Percentiles rank a stretch among this genome's conserved stretches.
Evolutionary conservation across 345 rosid genomes (phyloP).

Genomic region (Geranium brycei): DNA sequence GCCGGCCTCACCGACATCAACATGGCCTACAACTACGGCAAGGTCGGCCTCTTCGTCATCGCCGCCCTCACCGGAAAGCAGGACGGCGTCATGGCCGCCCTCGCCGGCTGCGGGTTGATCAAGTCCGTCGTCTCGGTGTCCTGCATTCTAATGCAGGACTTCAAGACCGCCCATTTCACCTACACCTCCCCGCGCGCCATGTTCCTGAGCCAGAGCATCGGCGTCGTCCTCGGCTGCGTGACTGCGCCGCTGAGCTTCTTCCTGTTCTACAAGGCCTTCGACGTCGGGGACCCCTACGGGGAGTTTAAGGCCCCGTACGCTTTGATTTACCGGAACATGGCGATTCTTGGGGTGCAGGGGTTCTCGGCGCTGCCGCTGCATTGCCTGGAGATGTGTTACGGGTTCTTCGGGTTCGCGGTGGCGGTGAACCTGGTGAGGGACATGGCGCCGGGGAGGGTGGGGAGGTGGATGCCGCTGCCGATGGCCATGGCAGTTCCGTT

Average conservation of each 20-base stretch:
- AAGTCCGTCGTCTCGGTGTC: conserved; percentile 80
- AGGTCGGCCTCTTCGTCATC: conserved; percentile 73
- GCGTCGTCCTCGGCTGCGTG: conserved; percentile 54
- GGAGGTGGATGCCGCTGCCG: conserved; percentile 78
- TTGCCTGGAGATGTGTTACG: conserved; percentile 74
- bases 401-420: conserved; percentile 71
- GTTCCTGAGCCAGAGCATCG: conserved; percentile 78
- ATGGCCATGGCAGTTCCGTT: conserved; percentile 99
- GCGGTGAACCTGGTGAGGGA: conserved; percentile 56
- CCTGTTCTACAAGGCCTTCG: conserved; percentile 80
- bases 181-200: conserved; percentile 80
- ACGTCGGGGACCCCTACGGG: conserved; percentile 79
- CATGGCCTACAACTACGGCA: conserved; percentile 90
- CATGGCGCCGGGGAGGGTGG: conserved; percentile 26
- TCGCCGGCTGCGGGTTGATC: conserved; percentile 78
- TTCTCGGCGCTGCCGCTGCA: conserved; percentile 80
- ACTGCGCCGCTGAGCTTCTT: conserved; percentile 79
- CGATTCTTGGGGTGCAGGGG: conserved; percentile 84
- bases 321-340: conserved; percentile 78
- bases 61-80: conserved; percentile 58
- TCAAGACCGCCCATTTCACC: conserved; percentile 85
- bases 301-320: conserved; percentile 97
- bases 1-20: conserved; percentile 96
- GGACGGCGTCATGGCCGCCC: conserved; percentile 74
- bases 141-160: conserved; percentile 90